phyloP scores from a whole-genome alignment of 2,329 filamentous ascomycete genomes.

The Pezicula carpinea region DNA sequence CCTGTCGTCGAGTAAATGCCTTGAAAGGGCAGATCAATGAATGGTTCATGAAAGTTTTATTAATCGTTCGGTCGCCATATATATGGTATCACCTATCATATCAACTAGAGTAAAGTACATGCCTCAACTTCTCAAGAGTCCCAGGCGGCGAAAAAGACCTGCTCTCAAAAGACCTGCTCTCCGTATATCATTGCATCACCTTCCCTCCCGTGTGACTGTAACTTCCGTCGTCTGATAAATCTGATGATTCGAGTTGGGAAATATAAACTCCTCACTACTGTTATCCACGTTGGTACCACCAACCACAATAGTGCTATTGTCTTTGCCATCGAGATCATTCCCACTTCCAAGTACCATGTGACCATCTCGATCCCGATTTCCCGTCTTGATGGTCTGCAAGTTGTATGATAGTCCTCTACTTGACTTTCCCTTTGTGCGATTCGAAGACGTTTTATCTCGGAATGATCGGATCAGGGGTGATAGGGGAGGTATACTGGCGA shows the following conservation, averaged over 20 bases:
- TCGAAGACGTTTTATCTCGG: constrained; percentile 21
- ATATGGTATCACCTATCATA: too few species aligned
- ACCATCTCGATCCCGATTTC: constrained; percentile 3
- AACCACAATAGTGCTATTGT: background rate
- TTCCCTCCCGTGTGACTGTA: constrained; percentile 6
- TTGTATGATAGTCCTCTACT: background rate
- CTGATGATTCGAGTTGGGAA: constrained; percentile 4
- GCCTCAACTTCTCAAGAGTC: too few species aligned
- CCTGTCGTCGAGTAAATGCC: too few species aligned
- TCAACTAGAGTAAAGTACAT: too few species aligned
- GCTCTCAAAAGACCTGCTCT: too few species aligned
- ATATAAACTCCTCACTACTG: constrained; percentile 10
- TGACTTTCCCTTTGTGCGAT: constrained; percentile 3
- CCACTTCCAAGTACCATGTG: constrained; percentile 2
- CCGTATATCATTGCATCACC: too few species aligned
- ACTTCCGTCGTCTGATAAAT: constrained; percentile 13
- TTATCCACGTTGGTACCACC: background rate
- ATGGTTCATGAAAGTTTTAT: too few species aligned
- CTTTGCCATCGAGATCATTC: background rate
- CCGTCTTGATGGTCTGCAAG: background rate
- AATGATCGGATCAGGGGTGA: constrained; percentile 36
- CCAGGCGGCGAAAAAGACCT: too few species aligned
- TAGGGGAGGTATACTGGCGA: constrained; percentile 38
- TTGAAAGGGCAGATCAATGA: too few species aligned
- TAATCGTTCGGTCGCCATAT: too few species aligned